These are phyloP conservation scores for Fistulina hepatica DNA, from an alignment of 1,284 basidiomycete genomes.

Conservation along the genomic window DNA sequence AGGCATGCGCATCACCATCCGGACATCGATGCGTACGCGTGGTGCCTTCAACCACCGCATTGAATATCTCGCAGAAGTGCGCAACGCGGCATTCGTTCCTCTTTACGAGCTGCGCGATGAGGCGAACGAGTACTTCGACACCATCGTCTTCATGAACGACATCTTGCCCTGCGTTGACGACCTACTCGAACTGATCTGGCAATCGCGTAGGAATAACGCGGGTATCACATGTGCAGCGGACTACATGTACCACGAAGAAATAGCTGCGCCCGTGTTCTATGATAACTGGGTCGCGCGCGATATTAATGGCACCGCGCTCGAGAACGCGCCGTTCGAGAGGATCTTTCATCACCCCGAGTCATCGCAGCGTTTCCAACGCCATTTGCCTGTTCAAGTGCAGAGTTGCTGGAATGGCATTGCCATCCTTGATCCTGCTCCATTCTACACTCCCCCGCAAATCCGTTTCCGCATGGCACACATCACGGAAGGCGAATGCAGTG, in stretches of 20 bases:
- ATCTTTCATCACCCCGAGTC: conserved; percentile 80
- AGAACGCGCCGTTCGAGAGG: conserved; percentile 90
- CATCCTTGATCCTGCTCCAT: conserved; percentile 83
- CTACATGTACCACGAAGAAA: conserved; percentile 95
- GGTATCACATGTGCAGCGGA: conserved; percentile 95
- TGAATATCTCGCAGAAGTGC: conserved; percentile 94
- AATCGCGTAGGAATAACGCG: conserved; percentile 82
- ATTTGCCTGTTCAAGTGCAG: conserved; percentile 90
- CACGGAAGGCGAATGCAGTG: conserved; percentile 80
- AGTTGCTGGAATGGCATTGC: conserved; percentile 97
- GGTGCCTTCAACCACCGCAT: conserved; percentile 98
- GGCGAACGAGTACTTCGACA: conserved; percentile 86
- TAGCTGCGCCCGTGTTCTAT: conserved; percentile 86
- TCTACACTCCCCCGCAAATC: conserved; percentile 82
- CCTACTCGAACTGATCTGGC: conserved; percentile 91
- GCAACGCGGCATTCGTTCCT: conserved; percentile 89
- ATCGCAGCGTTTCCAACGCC: conserved; percentile 73
- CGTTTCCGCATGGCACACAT: conserved; percentile 87
- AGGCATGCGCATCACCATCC: conserved; percentile 84
- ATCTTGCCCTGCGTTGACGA: conserved; percentile 93
- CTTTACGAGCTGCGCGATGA: conserved; percentile 84
- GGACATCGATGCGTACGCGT: conserved; percentile 80
- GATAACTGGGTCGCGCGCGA: conserved; percentile 97
- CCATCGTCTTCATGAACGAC: conserved; percentile 97
- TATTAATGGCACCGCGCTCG: conserved; percentile 92